A percentile compares a stretch with the other conserved stretches of the same genome.
Evolutionary conservation across 768 basidiomycete species (phyloP).

Genomic region (Strobilomyces echinocephalus): DNA sequence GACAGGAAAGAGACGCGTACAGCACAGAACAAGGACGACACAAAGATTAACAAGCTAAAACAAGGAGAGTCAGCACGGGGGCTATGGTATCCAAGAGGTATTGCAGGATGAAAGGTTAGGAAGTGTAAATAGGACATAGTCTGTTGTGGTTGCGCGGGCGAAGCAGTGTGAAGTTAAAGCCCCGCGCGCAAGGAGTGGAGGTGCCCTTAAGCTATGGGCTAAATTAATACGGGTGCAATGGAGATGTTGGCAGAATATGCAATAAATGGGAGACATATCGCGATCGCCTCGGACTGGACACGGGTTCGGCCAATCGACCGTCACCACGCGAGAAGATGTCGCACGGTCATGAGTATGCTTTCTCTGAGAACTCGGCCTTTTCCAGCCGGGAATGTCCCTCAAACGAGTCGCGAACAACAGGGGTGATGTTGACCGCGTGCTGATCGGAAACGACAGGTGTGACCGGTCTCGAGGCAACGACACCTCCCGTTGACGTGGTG

Average conservation of each 20-base stretch:
- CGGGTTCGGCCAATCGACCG: background rate
- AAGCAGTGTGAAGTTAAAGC: conserved; percentile 4
- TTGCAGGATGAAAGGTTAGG: conserved; percentile 3
- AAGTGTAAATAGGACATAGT: conserved; percentile 7
- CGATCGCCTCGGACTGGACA: conserved; percentile 7
- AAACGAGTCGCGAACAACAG: conserved; percentile 41
- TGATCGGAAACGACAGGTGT: conserved; percentile 54
- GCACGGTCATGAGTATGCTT: conserved; percentile 43
- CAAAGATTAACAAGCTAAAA: background rate
- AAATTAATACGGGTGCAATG: conserved; percentile 10
- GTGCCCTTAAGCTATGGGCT: conserved; percentile 19
- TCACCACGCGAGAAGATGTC: background rate
- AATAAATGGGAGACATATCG: conserved; percentile 21
- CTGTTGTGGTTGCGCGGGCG: conserved; percentile 1
- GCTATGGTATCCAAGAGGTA: conserved; percentile 24
- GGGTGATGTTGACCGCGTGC: conserved; percentile 40
- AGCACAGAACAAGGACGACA: background rate
- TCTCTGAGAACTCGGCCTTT: conserved; percentile 40
- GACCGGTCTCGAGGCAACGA: conserved; percentile 66
- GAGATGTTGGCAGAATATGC: conserved; percentile 21
- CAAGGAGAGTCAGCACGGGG: conserved; percentile 6
- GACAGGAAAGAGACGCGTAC: conserved; percentile 4
- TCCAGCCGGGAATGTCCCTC: conserved; percentile 38
- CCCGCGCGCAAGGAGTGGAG: conserved; percentile 9
- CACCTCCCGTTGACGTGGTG: conserved; percentile 61